A percentile compares a stretch with the other conserved stretches of the same genome.
Evolutionary conservation across 2,329 filamentous ascomycete species (phyloP).

Genomic region (Pseudogymnoascus sp.): DNA sequence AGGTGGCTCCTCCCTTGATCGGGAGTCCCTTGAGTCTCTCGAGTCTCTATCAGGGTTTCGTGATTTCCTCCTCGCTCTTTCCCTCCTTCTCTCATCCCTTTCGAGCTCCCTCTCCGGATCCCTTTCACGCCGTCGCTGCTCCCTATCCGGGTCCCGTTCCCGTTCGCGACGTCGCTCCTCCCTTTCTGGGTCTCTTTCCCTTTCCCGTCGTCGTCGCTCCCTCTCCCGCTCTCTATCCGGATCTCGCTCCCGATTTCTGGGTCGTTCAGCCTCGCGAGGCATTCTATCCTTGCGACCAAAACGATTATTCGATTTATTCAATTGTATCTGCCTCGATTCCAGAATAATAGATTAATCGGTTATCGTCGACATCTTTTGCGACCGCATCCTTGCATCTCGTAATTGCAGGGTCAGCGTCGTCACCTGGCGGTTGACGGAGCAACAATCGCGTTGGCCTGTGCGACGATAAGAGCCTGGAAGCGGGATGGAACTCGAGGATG

Average conservation of each 20-base stretch:
- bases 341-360: not conserved
- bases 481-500: not conserved
- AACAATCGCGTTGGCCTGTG: not conserved
- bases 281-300: constrained; percentile 2
- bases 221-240: constrained; percentile 6
- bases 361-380: not conserved
- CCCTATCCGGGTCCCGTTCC: constrained; percentile 1
- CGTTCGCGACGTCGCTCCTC: constrained; percentile 3
- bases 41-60: not conserved
- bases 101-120: not conserved
- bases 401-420: not conserved
- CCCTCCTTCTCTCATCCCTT: not conserved
- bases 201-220: not conserved
- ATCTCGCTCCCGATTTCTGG: constrained; percentile 20
- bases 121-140: not conserved
- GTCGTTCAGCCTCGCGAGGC: constrained; percentile 21
- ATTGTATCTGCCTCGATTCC: not conserved
- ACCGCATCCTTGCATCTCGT: not conserved
- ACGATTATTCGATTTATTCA: not conserved
- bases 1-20: constrained; percentile 5
- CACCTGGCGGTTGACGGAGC: not conserved
- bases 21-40: not conserved
- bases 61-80: not conserved
- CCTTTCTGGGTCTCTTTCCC: constrained; percentile 14
- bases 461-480: not conserved